Base-by-base conservation (phyloP, 2,329 filamentous ascomycete genomes). In the Cryphonectria parasitica region DNA sequence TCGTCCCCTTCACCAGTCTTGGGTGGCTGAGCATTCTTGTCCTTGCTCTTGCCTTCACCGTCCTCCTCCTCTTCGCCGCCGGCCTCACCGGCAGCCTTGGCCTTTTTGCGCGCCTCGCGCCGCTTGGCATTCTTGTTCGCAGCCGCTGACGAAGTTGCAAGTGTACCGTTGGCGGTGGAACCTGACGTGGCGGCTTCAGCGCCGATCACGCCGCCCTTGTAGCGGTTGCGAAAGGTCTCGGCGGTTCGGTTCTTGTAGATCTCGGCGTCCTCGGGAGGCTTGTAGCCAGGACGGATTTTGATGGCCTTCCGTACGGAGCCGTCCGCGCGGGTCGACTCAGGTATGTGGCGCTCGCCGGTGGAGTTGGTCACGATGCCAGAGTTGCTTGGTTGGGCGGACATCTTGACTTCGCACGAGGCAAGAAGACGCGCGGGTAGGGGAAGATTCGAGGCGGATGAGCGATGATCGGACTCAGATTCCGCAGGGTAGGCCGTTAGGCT, bases 261-360 rank as follows among this genome's bases (percentile, higher is more conserved):
- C 78, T 98, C 94, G 74, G 98, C 91, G 81, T 99, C 96, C 82
- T 99, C 96, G 0, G 95, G 94, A 1, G 96, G 97, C 45, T 91
- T 90, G 82, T 98, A 99, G 68, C 96, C 97, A 0, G 96, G 95
- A 41, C 94, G 90, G 72, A 99, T 94, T 78, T 93, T 93, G 79
- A 98, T 98, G 77, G 97, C 95, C 78, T 93, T 97, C 69, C 96
- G 90, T n/a, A 93, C 93, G 66, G 92, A 94, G 70, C 96, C 96
- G 79, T 99, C 96, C 34, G 96, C 83, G 68, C 97, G 92, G 60
- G 89, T 84, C 0, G 95, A 98, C 60, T 95, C 89, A 36, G 96
- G 96, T 70, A 99, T 98, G 76, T 94, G 91, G 61, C 95, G 92
- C 78, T 94, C 89, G 78, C 96, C 97, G 75, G 89, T 92, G 73